These are phyloP conservation scores for Epichloe brachyelytri DNA, from an alignment of 2,329 filamentous ascomycete genomes.

Conservation along the genomic window DNA sequence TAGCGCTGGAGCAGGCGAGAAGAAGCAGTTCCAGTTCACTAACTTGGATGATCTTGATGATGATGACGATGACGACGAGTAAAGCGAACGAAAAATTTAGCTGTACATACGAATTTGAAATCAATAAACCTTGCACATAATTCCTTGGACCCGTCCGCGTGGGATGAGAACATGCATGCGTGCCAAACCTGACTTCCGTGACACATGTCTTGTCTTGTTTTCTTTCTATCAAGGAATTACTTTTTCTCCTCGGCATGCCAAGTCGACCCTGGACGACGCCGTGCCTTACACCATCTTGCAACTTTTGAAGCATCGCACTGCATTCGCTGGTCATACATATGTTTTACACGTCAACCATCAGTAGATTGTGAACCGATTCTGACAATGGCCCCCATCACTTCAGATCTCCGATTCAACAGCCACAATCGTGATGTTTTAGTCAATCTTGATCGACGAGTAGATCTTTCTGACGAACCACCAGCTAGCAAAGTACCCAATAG, in stretches of 20 bases:
- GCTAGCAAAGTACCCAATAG: slow-evolving; percentile 90
- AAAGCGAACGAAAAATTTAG: not conserved
- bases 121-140: not conserved
- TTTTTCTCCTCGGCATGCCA: not conserved
- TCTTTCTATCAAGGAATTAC: not conserved
- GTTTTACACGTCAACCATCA: slow-evolving; percentile 13
- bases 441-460: slow-evolving; percentile 96
- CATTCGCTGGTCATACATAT: slow-evolving; percentile 19
- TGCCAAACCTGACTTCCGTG: not conserved
- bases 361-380: not conserved
- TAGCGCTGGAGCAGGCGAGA: slow-evolving; percentile 20
- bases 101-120: not conserved
- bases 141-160: not conserved
- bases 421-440: slow-evolving; percentile 35
- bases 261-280: not conserved
- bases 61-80: slow-evolving; percentile 26
- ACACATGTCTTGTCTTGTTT: not conserved
- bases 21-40: slow-evolving; percentile 44
- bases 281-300: not conserved
- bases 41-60: slow-evolving; percentile 41
- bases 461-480: slow-evolving; percentile 93
- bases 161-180: not conserved
- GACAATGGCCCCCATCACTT: not conserved
- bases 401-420: not conserved
- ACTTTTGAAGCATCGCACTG: slow-evolving; percentile 5